These are phyloP conservation scores for Puccinellia tenuiflora DNA, from an alignment of 176 grass and related monocot genomes.

Conservation along the genomic window DNA sequence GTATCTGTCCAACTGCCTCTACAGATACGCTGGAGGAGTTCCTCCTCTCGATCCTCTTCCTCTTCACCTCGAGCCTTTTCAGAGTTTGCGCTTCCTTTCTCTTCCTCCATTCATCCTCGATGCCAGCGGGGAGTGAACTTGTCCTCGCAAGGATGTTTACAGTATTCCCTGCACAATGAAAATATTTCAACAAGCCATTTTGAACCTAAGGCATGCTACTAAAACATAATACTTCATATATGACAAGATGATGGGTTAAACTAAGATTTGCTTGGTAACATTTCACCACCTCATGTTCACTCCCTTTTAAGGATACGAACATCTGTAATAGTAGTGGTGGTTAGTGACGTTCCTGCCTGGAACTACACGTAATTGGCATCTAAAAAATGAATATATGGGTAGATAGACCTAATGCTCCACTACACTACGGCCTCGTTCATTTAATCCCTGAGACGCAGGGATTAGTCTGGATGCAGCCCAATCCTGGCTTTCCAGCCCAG, in stretches of 20 bases:
- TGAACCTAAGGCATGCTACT: background rate
- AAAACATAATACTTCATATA: background rate
- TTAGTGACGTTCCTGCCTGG: background rate
- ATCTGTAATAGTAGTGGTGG: background rate
- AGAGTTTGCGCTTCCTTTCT: conserved; percentile 48
- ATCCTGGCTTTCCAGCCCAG: too few species aligned
- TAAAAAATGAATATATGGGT: background rate
- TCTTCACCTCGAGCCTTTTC: conserved; percentile 63
- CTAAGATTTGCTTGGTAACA: background rate
- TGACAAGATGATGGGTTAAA: background rate
- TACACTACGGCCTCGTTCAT: background rate
- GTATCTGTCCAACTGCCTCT: conserved; percentile 20
- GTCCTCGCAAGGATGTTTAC: conserved; percentile 36
- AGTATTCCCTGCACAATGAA: background rate
- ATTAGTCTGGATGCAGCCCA: too few species aligned
- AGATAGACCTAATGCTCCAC: background rate
- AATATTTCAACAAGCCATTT: background rate
- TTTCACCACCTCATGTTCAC: background rate
- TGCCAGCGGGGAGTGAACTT: conserved; percentile 48
- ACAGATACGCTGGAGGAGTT: conserved; percentile 30
- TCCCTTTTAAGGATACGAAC: background rate
- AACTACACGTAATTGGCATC: background rate
- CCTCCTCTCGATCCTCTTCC: conserved; percentile 54
- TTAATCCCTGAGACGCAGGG: too few species aligned
- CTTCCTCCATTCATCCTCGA: conserved; percentile 43